Base-by-base conservation (phyloP, 495 filamentous ascomycete genomes). In the Trypethelium eluteriae region DNA sequence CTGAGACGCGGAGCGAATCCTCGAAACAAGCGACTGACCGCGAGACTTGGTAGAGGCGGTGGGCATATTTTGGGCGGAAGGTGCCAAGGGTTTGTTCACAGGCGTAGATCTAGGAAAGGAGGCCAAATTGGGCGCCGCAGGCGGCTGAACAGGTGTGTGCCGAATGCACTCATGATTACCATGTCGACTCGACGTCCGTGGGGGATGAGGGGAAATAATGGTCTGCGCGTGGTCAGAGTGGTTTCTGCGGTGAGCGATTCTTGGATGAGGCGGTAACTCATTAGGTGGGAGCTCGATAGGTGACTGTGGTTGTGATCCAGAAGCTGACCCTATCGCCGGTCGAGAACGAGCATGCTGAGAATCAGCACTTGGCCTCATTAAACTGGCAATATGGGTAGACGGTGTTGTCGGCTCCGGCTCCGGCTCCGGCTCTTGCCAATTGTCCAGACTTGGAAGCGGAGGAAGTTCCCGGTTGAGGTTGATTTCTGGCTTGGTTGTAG, bases 381-480 rank as follows among this genome's bases (percentile, higher is more conserved):
- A 39, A 46, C 62, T 68, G 2, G 73, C 73, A 49, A 75, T 73
- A 64, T 75, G 73, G 2, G 66, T 69, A 9, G 53, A 59, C 16
- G 25, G 53, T 1, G 63, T 25, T 2, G 65, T 62, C 44, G 70
- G 68, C 44, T 69, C 67, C 14, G 41, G 62, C 57, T 71, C 67
- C 32, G 67, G 63, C 16, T 70, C 67, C 32, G 67, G 63, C 16
- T 70, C 64, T 61, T 73, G 69, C 76, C 74, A 77, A 46, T 72
- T 72, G 59, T 79, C 76, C 2, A 79, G 67, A 49, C 74, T 73
- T 1, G 77, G 77, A 12, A 79, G 64, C 10, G 77, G 77, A 32
- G 77, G 77, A 6, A 79, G 69, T 62, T 78, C 77, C 38, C 77
- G 71, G 66, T 79, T 79, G 36, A 79, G 72, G 64, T 79, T 72